phyloP scores from a whole-genome alignment of 2,329 filamentous ascomycete species.

The Capronia coronata region DNA sequence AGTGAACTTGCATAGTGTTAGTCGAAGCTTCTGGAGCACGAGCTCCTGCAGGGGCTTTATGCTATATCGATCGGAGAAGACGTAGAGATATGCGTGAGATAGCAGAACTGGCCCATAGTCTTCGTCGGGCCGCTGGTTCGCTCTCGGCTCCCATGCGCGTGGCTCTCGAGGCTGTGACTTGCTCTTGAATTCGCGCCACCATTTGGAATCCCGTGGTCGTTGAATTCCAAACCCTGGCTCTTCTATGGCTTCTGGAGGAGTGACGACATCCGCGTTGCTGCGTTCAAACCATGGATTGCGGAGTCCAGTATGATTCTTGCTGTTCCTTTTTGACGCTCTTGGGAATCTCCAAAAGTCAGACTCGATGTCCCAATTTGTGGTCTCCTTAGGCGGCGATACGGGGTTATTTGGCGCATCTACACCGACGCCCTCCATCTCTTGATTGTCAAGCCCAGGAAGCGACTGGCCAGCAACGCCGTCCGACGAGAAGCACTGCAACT shows the following conservation, averaged over 20 bases:
- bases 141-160: conserved; percentile 13
- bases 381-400: too few relatives aligned
- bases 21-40: conserved; percentile 33
- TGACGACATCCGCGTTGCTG: background rate
- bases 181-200: conserved; percentile 2
- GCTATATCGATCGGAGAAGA: conserved; percentile 39
- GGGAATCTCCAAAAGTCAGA: background rate
- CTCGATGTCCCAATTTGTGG: too few relatives aligned
- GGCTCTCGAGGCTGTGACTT: background rate
- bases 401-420: background rate
- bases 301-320: background rate
- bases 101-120: conserved; percentile 36
- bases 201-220: background rate
- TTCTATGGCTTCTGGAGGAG: background rate
- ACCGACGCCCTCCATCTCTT: background rate
- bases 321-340: background rate
- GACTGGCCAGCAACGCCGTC: background rate
- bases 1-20: conserved; percentile 31
- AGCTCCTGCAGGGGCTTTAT: conserved; percentile 33
- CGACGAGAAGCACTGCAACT: background rate
- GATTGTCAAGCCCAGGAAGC: background rate
- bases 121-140: conserved; percentile 21
- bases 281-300: background rate
- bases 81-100: conserved; percentile 37
- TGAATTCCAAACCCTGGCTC: background rate